Evolutionary conservation across 306 rosid species (phyloP), one percentile per base, ranked within the genome.

Genomic region (Ziziphus jujuba): DNA sequence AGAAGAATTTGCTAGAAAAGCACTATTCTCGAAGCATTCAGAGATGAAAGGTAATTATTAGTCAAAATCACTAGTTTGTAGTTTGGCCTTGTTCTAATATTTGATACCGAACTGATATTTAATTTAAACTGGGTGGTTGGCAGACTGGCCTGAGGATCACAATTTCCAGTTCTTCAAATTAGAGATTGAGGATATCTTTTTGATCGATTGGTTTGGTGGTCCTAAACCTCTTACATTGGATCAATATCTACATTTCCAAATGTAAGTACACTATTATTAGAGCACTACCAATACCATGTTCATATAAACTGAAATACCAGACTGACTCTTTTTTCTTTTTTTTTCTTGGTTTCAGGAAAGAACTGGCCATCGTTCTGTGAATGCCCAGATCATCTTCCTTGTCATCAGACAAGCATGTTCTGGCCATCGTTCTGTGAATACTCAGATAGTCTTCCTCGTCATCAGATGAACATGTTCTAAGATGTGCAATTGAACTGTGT

Each of bases 121-220:
- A 33, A 5, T 61, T 63, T 63, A 15, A 36, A 51, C 3, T 25
- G 54, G 54, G 61, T 35, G 38, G 61, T 60, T 61, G 31, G 65
- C 90, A 90, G 98, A 40, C 5, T 93, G 97, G 97, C 97, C 98
- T 5, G 13, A 67, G 82, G 61, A 49, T 79, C 98, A 93, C 76
- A 59, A 75, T 62, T 90, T 93, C 75, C 60, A 79, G 76, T 74
- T 81, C 84, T 90, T 81, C 86, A 84, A 90, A 74, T 77, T 93
- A 67, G 85, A 88, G 48, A 90, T 93, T 11, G 95, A 79, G 69
- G 62, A 80, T 43, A 83, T 93, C 71, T 93, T 90, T 80, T 63
- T 93, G 82, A 84, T 88, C 12, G 75, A 88, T 79, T 88, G 91
- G 93, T 90, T 86, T 38, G 98, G 97, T 52, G 93, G 97, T 61